Evolutionary conservation across 108 stramenopile species (phyloP).

Genomic region (Stephanodiscus minutulus): DNA sequence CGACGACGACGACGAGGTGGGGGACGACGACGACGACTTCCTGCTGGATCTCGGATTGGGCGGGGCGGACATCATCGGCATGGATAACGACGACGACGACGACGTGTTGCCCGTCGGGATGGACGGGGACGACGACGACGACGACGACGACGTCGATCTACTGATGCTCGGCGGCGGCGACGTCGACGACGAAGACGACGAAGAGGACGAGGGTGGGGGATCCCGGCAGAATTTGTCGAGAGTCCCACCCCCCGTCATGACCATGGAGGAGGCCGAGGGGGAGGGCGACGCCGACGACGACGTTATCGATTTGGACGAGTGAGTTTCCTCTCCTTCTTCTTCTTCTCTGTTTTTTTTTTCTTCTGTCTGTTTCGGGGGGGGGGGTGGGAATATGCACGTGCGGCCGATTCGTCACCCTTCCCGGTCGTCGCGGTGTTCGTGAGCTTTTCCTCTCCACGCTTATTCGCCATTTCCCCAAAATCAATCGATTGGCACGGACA

Average conservation of each 20-base stretch:
- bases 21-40: constrained; percentile 60
- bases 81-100: constrained; percentile 21
- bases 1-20: constrained; percentile 22
- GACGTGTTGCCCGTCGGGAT: constrained; percentile 9
- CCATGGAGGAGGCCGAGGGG: not conserved
- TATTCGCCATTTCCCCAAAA: too few species aligned
- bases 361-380: not conserved
- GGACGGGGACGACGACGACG: not conserved
- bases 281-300: constrained; percentile 9
- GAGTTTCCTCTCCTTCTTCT: not conserved
- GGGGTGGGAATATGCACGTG: too few species aligned
- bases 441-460: too few species aligned
- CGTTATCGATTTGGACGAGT: not conserved
- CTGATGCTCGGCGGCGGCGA: constrained; percentile 28
- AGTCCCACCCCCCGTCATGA: too few species aligned
- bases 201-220: not conserved
- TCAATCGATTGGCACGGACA: too few species aligned
- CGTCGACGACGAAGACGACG: not conserved
- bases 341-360: not conserved
- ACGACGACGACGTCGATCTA: constrained; percentile 19
- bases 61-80: constrained; percentile 22
- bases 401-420: too few species aligned
- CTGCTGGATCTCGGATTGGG: constrained; percentile 72
- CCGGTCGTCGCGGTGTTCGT: too few species aligned
- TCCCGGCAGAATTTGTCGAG: too few species aligned